Evolutionary conservation across 2,329 filamentous ascomycete genomes (phyloP), one percentile per base, ranked within the genome.

Genomic region (Cladosporium oxysporum): DNA sequence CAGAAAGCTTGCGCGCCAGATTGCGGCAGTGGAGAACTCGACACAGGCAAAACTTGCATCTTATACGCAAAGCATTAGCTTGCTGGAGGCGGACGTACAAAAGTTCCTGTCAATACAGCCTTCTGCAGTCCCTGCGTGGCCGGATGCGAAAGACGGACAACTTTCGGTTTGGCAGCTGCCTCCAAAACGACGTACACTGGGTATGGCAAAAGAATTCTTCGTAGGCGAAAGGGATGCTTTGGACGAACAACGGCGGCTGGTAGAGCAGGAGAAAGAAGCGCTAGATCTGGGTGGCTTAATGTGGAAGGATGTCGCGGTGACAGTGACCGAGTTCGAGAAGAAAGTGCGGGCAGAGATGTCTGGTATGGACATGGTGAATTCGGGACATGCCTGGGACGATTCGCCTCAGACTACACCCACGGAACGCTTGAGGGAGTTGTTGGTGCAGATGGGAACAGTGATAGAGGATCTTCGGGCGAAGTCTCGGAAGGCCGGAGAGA

Each of bases 151-250:
- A 2, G 66, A 71, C 21, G 66, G 61, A 18, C 60, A 67, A 33
- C 57, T 69, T n/a, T 73, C 71, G 66, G 73, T 72, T 67, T 80
- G 65, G 79, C 66, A 78, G 86, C 79, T 92, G 8, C 85, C 87
- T 0, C 83, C 87, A 0, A 86, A 89, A 70, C 83, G 89, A 21
- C 82, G 90, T 57, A 93, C 90, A 0, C 75, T 89, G 1, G 86
- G 86, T 16, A 89, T 93, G 88, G 90, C 90, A 0, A 86, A 83
- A 66, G 84, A 88, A 16, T 91, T 90, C 83, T 93, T 89, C 87
- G 83, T 86, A 63, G 83, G 84, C 6, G 90, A 93, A 70, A 80
- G 88, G 1, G 78, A 78, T 1, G 78, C 85, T 0, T 79, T 91
- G 2, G 79, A 87, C 59, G 79, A 80, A 53, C 84, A 85, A 66